Evolutionary conservation across 352 stramenopile genomes (phyloP), one percentile per base, ranked within the genome.

Genomic region (Globisporangium polare): DNA sequence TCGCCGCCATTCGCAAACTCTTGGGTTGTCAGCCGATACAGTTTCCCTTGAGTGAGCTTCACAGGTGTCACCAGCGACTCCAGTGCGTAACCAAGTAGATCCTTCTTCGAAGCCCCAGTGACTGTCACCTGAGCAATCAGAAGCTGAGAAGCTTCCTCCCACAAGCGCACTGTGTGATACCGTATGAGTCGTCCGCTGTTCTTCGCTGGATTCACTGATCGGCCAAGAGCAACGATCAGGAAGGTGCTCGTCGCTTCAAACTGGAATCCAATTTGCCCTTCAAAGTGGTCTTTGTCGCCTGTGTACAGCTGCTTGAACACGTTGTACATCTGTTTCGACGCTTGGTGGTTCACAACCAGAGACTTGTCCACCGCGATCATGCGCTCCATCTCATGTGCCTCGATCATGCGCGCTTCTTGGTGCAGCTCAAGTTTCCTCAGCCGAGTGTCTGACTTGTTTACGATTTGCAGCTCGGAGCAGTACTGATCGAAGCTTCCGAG

Each of bases 251-350:
- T 89, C 7, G 87, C 85, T 69, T 95, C 87, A 67, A 95, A 95
- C 55, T 95, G 87, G 51, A 95, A 95, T 5, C 87, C 87, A 60
- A 95, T 95, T 60, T 95, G 87, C 0, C 87, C 87, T 65, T 95
- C 87, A 57, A 95, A 95, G 70, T 95, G 87, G 37, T 95, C 87
- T 59, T 95, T 95, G 64, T 94, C 85, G 10, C 87, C 87, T 0
- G 83, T 95, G 68, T 95, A 95, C 1, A 95, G 77, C 45, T 94
- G 83, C 53, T 89, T 86, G 58, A 95, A 95, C 29, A 94, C 83
- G 35, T 95, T 95, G 66, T 95, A 90, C 50, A 95, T 74, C 20
- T 83, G 73, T 54, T 91, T 92, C 3, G 80, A 84, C 29, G 72
- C 68, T 45, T 85, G 79, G 10, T 80, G 70, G 47, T 76, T 68